These are phyloP conservation scores for Tolypocladium guangdongense DNA, from an alignment of 2,329 filamentous ascomycete genomes.

Conservation along the genomic window DNA sequence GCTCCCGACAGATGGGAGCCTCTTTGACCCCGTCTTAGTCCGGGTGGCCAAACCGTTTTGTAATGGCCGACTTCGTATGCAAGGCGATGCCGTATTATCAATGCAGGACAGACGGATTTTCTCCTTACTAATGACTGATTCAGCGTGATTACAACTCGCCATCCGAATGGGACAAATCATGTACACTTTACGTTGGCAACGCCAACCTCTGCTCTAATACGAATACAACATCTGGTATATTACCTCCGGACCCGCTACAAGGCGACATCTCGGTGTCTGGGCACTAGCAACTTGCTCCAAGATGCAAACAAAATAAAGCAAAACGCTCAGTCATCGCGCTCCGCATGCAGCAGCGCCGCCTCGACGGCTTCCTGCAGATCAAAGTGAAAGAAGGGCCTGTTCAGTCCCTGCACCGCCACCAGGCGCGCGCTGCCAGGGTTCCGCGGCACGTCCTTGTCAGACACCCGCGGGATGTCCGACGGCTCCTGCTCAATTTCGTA, in stretches of 20 bases:
- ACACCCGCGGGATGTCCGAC: conserved; percentile 9
- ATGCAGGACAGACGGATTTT: neutral
- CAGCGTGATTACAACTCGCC: neutral
- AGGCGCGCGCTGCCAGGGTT: conserved; percentile 19
- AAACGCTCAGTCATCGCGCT: conserved; percentile 8
- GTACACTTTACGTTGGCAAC: neutral
- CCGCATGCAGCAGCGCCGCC: conserved; percentile 27
- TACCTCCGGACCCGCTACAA: neutral
- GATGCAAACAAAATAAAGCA: neutral
- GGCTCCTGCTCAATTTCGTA: conserved; percentile 18
- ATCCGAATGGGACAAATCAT: neutral
- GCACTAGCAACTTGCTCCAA: neutral
- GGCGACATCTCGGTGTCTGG: neutral
- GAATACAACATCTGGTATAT: neutral
- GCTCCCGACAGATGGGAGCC: neutral
- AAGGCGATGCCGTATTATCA: neutral
- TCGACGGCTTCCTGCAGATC: conserved; percentile 39
- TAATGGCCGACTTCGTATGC: neutral
- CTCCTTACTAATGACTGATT: neutral
- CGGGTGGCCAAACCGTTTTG: neutral
- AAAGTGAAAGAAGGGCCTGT: conserved; percentile 41
- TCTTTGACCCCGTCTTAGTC: neutral
- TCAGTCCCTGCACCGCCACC: conserved; percentile 31
- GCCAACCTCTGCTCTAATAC: neutral
- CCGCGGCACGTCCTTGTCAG: conserved; percentile 16